Evolutionary conservation across 139 green algal species (phyloP), one percentile per base, ranked within the genome.

Genomic region (Coelastrella sp.): DNA sequence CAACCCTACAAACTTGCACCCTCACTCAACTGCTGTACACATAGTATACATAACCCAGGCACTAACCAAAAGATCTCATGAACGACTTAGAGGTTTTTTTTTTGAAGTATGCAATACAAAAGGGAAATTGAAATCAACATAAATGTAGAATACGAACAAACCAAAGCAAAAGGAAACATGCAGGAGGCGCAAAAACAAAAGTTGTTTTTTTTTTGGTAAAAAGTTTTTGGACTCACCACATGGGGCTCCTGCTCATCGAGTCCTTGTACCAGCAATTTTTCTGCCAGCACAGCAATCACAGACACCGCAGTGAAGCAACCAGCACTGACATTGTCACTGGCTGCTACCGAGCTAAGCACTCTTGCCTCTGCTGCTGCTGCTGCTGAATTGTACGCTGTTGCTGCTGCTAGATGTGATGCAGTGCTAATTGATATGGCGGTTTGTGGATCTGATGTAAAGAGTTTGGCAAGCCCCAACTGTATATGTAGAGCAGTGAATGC

Each of bases 261-360:
- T 24, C 22, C 60, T 65, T 68, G 61, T 78, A 78, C 94, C 93
- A 12, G 88, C 81, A 6, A 3, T 17, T 14, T 12, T 17, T 70
- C 63, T 17, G 63, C 63, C 63, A 70, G 63, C 15, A 70, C 63
- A 70, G 63, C 63, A 70, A 70, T 70, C 4, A 70, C 63, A 70
- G 63, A 70, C 6, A 70, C 5, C 15, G 63, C 63, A 22, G 63
- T 70, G 9, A 70, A 70, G 15, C 15, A 70, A 17, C 15, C 63
- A 70, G 63, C 63, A 22, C 12, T 17, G 15, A 22, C 61, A 70
- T 70, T 4, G 11, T 70, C 61, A 12, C 0, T 66, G 12, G 12
- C 56, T 24, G 12, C 20, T 22, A 6, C 6, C 58, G 49, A 35
- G 12, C 9, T 7, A 12, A 24, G 9, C 19, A 8, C 78, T 65